Conservation (phyloP, 2,329 filamentous ascomycete genomes). For the Fusarium euwallaceae region DNA sequence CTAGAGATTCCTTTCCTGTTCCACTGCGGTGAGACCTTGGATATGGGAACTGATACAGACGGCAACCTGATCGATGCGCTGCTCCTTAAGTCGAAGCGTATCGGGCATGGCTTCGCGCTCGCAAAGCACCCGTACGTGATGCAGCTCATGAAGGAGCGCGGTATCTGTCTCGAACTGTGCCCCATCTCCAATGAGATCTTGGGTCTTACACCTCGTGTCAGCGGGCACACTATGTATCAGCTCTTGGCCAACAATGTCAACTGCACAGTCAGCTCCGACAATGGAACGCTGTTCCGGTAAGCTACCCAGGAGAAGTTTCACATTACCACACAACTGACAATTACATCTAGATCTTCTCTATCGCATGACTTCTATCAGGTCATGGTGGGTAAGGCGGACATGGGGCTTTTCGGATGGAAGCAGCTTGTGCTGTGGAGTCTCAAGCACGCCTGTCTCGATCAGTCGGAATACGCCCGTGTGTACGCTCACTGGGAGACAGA, state of each 20-base stretch:
- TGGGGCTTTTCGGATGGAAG: constrained; percentile 79
- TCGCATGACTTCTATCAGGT: constrained; percentile 84
- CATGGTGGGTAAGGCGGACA: constrained; percentile 75
- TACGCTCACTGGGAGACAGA: constrained; percentile 62
- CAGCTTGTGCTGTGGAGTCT: constrained; percentile 75
- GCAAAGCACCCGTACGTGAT: constrained; percentile 76
- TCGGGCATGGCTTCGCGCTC: constrained; percentile 80
- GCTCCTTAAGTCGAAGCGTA: constrained; percentile 74
- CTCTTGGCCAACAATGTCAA: constrained; percentile 79
- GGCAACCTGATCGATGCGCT: constrained; percentile 79
- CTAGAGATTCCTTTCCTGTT: constrained; percentile 79
- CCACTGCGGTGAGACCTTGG: constrained; percentile 81
- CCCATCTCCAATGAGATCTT: constrained; percentile 84
- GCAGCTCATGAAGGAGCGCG: constrained; percentile 71
- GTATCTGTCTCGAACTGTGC: constrained; percentile 80
- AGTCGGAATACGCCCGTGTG: constrained; percentile 55
- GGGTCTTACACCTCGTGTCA: constrained; percentile 74
- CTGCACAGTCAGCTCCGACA: constrained; percentile 81
- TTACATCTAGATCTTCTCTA: constrained; percentile 69
- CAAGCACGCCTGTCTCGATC: constrained; percentile 68
- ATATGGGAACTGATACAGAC: constrained; percentile 73
- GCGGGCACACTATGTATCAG: constrained; percentile 75
- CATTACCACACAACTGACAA: neutral
- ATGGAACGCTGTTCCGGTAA: constrained; percentile 79
- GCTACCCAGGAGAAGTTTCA: constrained; percentile 24